These are phyloP conservation scores for Bigelowiella natans DNA, from an alignment of 78 protist genomes.

Conservation along the genomic window DNA sequence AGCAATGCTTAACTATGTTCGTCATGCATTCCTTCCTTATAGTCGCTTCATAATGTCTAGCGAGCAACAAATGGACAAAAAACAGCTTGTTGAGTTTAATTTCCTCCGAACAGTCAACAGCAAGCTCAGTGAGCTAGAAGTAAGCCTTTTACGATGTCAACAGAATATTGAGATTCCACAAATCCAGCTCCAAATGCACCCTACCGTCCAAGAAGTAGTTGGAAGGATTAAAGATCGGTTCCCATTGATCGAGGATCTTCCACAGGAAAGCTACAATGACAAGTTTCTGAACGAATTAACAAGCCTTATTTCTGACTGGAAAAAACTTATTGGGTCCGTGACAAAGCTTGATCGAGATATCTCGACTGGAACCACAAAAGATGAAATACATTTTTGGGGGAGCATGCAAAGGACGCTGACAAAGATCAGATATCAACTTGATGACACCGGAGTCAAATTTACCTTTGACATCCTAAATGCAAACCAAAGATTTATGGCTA, in stretches of 20 bases:
- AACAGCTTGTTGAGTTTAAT: background rate
- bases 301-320: background rate
- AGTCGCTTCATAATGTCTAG: background rate
- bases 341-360: background rate
- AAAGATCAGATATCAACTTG: background rate
- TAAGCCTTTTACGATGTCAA: background rate
- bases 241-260: background rate
- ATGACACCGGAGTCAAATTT: background rate
- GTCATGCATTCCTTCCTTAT: background rate
- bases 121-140: background rate
- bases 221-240: background rate
- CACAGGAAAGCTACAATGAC: background rate
- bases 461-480: background rate
- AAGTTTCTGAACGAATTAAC: background rate
- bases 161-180: background rate
- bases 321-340: background rate
- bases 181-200: background rate
- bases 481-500: background rate
- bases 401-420: background rate
- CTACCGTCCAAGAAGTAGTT: background rate
- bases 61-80: background rate
- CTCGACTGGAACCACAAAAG: background rate
- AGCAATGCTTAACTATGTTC: background rate
- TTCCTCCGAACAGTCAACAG: background rate
- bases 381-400: background rate